Conservation (phyloP, 148 eudicot species). For the Agrostemma githago region DNA sequence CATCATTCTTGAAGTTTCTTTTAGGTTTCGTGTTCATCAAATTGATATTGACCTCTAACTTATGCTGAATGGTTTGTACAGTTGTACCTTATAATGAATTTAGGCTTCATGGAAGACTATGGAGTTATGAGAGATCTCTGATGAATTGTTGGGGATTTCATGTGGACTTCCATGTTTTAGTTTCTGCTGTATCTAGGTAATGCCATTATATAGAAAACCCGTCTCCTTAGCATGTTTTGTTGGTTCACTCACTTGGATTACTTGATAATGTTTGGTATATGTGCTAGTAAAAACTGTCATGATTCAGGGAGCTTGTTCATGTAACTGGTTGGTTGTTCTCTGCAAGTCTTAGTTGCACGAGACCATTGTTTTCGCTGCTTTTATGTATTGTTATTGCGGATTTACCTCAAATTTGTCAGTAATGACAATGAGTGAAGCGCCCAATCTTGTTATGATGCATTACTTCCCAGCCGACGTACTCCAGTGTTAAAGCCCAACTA, state of each 20-base stretch:
- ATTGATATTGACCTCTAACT: not conserved
- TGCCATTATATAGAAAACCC: no score
- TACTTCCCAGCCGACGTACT: no score
- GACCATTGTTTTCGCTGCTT: no score
- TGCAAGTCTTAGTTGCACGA: not conserved
- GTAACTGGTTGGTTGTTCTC: not conserved
- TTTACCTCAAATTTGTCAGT: no score
- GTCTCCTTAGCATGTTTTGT: no score
- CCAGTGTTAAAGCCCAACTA: no score
- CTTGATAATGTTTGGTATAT: not conserved
- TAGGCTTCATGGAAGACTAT: not conserved
- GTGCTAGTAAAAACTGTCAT: not conserved
- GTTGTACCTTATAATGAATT: not conserved
- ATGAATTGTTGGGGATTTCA: not conserved
- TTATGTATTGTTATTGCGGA: not conserved
- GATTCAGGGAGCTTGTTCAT: not conserved
- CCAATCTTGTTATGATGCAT: no score
- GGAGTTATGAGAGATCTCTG: not conserved
- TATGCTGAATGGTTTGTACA: not conserved
- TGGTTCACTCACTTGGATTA: not conserved
- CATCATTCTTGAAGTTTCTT: not conserved
- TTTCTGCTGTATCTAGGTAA: not conserved
- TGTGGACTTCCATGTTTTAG: not conserved
- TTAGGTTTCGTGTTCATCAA: not conserved
- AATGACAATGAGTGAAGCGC: no score